Evolutionary conservation across 257 asterid species (phyloP).

Genomic region (Prunella vulgaris): DNA sequence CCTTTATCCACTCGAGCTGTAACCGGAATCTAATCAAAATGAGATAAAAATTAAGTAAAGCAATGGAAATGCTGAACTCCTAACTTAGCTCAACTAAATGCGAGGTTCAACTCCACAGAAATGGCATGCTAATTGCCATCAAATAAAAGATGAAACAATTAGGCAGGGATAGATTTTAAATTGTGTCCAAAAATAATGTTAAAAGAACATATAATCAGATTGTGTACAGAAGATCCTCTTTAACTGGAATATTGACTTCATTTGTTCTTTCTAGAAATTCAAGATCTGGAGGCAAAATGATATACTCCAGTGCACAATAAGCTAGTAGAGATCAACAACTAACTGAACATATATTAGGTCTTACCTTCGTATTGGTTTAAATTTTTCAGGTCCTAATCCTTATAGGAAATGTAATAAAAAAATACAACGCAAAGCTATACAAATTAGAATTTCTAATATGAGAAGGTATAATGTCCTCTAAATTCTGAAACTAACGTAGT

Average conservation of each 20-base stretch:
- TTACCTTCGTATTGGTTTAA: slow-evolving; percentile 62
- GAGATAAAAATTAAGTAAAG: neutral
- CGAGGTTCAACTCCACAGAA: slow-evolving; percentile 1
- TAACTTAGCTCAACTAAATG: neutral
- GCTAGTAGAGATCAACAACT: neutral
- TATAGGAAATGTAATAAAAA: neutral
- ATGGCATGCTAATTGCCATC: slow-evolving; percentile 5
- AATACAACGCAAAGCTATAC: neutral
- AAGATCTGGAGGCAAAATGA: neutral
- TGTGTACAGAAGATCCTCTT: neutral
- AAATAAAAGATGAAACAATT: neutral
- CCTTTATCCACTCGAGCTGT: no score
- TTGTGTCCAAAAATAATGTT: slow-evolving; percentile 4
- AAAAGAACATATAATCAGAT: neutral
- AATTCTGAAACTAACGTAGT: neutral
- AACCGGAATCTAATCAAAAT: no score
- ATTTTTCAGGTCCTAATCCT: neutral
- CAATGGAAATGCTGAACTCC: neutral
- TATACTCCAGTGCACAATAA: neutral
- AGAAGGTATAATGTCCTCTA: neutral
- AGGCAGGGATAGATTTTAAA: neutral
- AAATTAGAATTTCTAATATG: neutral
- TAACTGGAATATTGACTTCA: neutral
- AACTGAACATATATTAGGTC: slow-evolving; percentile 7
- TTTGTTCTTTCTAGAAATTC: neutral